Evolutionary conservation across 1,284 basidiomycete genomes (phyloP).

Genomic region (Pseudozyma hubeiensis): DNA sequence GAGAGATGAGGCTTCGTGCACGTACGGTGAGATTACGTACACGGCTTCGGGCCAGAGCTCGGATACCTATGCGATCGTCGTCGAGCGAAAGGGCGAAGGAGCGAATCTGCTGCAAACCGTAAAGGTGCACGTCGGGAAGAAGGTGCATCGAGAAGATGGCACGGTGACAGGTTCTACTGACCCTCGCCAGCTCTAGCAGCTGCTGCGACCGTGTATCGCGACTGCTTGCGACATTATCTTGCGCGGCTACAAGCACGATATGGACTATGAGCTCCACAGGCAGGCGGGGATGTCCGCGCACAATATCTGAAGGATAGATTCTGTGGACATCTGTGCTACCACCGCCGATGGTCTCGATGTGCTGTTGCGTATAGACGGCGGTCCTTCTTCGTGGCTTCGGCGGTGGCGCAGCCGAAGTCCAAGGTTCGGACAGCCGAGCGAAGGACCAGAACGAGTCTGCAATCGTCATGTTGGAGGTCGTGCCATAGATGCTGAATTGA

Average conservation of each 20-base stretch:
- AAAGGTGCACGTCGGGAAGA: constrained; percentile 18
- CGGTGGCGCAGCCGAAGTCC: constrained; percentile 6
- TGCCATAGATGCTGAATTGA: constrained; percentile 8
- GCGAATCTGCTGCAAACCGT: constrained; percentile 19
- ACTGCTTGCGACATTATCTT: background rate
- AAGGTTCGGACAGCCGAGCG: constrained; percentile 14
- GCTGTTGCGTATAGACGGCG: constrained; percentile 26
- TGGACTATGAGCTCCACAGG: constrained; percentile 36
- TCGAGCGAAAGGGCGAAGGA: constrained; percentile 27
- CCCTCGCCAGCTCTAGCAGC: constrained; percentile 22
- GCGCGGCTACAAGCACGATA: constrained; percentile 30
- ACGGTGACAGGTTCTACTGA: constrained; percentile 25
- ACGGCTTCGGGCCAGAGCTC: constrained; percentile 5
- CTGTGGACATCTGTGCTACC: background rate
- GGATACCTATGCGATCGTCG: constrained; percentile 16
- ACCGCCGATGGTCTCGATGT: constrained; percentile 49
- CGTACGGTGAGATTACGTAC: constrained; percentile 16
- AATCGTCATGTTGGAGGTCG: constrained; percentile 20
- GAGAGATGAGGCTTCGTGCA: constrained; percentile 3
- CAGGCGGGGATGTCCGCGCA: constrained; percentile 11
- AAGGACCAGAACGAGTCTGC: constrained; percentile 34
- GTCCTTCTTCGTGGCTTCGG: constrained; percentile 17
- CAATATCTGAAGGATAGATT: background rate
- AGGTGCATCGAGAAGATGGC: constrained; percentile 15
- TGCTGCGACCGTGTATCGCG: background rate